Conservation (phyloP, 495 filamentous ascomycete species). For the Bacidia gigantensis region DNA sequence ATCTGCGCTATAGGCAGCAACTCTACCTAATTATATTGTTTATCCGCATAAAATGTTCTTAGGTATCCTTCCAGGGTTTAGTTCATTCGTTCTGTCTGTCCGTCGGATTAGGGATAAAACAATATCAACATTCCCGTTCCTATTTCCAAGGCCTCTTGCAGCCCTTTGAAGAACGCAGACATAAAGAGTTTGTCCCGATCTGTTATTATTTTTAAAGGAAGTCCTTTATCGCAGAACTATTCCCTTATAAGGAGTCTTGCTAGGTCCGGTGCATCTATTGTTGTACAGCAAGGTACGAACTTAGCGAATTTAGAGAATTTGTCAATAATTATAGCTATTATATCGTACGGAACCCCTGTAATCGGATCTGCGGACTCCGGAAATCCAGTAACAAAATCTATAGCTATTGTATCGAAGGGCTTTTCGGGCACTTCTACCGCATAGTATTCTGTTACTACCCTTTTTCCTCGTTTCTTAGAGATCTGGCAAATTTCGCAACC, state of each 20-base stretch:
- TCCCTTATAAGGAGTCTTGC: neutral
- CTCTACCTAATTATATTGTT: neutral
- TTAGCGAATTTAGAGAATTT: neutral
- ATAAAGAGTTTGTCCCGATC: neutral
- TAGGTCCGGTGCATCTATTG: neutral
- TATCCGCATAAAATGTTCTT: neutral
- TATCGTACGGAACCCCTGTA: neutral
- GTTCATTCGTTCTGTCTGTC: neutral
- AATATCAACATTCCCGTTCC: neutral
- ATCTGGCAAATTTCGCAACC: neutral
- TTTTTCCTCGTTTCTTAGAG: neutral
- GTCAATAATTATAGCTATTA: neutral
- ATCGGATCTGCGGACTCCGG: neutral
- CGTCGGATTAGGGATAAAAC: neutral
- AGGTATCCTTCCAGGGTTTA: neutral
- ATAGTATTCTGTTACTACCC: neutral
- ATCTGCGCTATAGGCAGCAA: neutral
- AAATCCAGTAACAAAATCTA: constrained; percentile 1
- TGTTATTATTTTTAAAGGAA: neutral
- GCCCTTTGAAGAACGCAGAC: neutral
- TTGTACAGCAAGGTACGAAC: neutral
- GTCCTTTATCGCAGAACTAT: neutral
- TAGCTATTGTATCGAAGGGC: neutral
- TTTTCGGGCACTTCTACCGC: neutral
- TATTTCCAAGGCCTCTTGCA: neutral